Conservation (phyloP, 2,329 filamentous ascomycete genomes). For the Annulohypoxylon truncatum region DNA sequence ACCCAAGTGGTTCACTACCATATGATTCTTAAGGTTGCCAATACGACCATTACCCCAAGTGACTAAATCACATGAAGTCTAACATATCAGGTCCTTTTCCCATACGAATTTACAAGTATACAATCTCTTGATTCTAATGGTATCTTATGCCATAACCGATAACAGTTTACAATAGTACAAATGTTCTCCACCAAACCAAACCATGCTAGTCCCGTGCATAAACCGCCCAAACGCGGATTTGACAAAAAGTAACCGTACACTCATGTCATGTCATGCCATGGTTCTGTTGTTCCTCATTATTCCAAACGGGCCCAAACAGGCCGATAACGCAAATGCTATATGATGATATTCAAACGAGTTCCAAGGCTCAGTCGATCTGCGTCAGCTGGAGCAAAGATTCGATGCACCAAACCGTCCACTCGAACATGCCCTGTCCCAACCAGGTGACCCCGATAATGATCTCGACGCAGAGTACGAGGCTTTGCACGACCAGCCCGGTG, state of each 20-base stretch:
- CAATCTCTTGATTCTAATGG: slow-evolving; percentile 38
- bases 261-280: slow-evolving; percentile 2
- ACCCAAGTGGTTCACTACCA: not conserved
- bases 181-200: slow-evolving; percentile 14
- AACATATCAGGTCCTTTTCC: not conserved
- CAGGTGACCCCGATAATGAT: slow-evolving; percentile 28
- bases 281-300: slow-evolving; percentile 13
- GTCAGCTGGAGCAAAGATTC: slow-evolving; percentile 31
- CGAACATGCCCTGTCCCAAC: slow-evolving; percentile 34
- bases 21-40: not conserved
- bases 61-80: not conserved
- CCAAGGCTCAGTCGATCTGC: slow-evolving; percentile 28
- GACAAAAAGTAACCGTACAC: not conserved
- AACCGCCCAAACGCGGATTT: not conserved
- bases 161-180: slow-evolving; percentile 20
- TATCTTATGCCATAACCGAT: slow-evolving; percentile 29
- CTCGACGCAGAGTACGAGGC: slow-evolving; percentile 36
- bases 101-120: slow-evolving; percentile 4
- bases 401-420: slow-evolving; percentile 41
- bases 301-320: not conserved
- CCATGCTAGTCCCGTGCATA: slow-evolving; percentile 16
- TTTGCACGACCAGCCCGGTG: slow-evolving; percentile 26
- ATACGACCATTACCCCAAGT: not conserved
- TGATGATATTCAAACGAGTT: not conserved
- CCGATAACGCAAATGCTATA: slow-evolving; percentile 10